Evolutionary conservation across 139 green algal species (phyloP), one percentile per base, ranked within the genome.

Genomic region (Pleodorina starrii): DNA sequence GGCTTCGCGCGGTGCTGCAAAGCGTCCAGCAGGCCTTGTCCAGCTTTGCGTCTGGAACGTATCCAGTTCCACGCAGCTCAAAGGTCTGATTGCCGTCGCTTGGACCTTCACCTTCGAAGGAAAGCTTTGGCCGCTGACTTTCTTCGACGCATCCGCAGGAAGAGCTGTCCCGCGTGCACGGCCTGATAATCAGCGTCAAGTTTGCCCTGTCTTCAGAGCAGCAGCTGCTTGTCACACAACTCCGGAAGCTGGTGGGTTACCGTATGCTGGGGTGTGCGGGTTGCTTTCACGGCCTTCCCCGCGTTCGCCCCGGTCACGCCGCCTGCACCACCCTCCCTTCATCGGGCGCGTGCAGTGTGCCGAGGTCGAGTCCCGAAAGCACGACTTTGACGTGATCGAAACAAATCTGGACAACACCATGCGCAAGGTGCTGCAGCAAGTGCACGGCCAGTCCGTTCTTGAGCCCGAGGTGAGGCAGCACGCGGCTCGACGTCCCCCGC

Each of bases 371-470:
- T n/a, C 87, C 25, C 43, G 85, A 35, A 81, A 84, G 44, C 50
- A 50, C 29, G 77, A 90, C 46, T 76, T 90, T 27, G 63, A 87
- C 48, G 35, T 85, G 32, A 72, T 90, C 17, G 86, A 90, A 48
- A 78, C 74, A 6, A 72, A 90, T 10, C 43, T 90, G 59, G 86
- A 90, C 46, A 85, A 85, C 75, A 72, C 59, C 38, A 90, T 85
- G 86, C 86, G 86, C 72, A 90, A 71, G n/a, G 44, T 90, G 17
- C 86, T 90, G 35, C 42, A 78, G 59, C 74, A 85, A 1, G 54
- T 90, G 57, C 59, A 85, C 16, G 86, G 86, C 46, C 68, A 51
- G 5, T 25, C 35, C 7, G 36, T 42, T 2, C 87, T 87, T 16
- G 60, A 90, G 2, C 29, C 38, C 1, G 77, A 91, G 84, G 84